A percentile compares a stretch with the other conserved stretches of the same genome.
Evolutionary conservation across 2,329 filamentous ascomycete genomes (phyloP).

Genomic region (Fusarium sp.): DNA sequence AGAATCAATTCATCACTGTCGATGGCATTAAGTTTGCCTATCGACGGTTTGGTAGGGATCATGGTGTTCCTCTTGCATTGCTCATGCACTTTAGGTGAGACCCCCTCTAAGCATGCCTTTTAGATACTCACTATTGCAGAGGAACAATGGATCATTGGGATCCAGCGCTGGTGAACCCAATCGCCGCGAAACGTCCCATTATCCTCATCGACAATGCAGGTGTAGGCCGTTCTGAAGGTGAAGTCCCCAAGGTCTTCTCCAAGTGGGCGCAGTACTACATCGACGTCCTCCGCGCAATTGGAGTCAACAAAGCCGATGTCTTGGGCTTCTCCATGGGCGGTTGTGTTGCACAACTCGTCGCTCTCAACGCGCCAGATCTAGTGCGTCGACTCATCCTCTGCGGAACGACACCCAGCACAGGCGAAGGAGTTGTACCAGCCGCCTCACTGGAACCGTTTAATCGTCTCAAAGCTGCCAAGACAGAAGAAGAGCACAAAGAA

Average conservation of each 20-base stretch:
- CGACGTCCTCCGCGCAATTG: constrained; percentile 52
- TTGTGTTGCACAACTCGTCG: constrained; percentile 58
- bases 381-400: constrained; percentile 58
- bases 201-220: constrained; percentile 62
- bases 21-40: constrained; percentile 49
- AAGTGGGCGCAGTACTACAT: constrained; percentile 51
- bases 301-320: constrained; percentile 56
- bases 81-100: constrained; percentile 49
- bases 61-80: constrained; percentile 49
- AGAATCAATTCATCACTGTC: constrained; percentile 46
- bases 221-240: constrained; percentile 58
- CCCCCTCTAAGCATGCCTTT: neutral
- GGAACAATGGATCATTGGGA: constrained; percentile 57
- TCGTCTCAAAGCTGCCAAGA: constrained; percentile 47
- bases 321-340: constrained; percentile 65
- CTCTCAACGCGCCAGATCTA: constrained; percentile 52
- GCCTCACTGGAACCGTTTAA: constrained; percentile 49
- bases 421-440: constrained; percentile 48
- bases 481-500: constrained; percentile 48
- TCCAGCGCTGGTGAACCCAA: constrained; percentile 57
- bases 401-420: constrained; percentile 56
- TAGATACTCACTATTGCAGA: constrained; percentile 30
- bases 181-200: constrained; percentile 56
- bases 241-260: constrained; percentile 50
- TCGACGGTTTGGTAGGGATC: constrained; percentile 43